Conservation (phyloP, 179 eudicot genomes). For the Spergularia azorica region DNA sequence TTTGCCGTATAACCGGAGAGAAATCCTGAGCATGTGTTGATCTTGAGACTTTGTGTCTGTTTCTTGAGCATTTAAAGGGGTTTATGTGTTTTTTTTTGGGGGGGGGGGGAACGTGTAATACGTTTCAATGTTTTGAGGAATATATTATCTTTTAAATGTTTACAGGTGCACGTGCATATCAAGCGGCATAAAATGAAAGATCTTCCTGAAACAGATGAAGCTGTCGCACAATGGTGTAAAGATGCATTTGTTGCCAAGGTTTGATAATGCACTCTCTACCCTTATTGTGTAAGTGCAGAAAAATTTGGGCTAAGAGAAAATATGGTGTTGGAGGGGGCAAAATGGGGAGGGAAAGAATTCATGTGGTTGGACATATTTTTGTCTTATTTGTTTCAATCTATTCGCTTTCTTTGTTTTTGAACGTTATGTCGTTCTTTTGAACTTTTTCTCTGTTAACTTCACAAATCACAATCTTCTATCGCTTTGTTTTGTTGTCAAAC, state of each 20-base stretch:
- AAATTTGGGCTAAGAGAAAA: not conserved
- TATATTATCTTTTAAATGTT: not conserved
- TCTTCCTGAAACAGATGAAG: conserved; percentile 51
- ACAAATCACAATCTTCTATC: no score
- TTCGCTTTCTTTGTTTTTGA: no score
- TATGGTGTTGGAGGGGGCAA: no score
- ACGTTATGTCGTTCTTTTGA: no score
- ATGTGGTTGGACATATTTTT: no score
- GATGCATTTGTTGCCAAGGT: conserved; percentile 49
- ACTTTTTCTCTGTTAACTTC: no score
- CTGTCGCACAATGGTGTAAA: conserved; percentile 55
- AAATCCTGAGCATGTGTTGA: not conserved
- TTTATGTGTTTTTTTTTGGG: not conserved
- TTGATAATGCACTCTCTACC: not conserved
- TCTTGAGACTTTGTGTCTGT: not conserved
- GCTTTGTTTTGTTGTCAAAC: not conserved
- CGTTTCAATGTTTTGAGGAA: not conserved
- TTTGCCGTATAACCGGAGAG: not conserved
- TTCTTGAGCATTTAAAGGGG: not conserved
- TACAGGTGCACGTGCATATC: conserved; percentile 49
- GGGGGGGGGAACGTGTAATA: not conserved
- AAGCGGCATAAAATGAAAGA: conserved; percentile 45
- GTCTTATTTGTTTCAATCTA: no score
- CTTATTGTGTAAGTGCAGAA: not conserved
- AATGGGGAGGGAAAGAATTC: no score